A percentile compares a stretch with the other conserved stretches of the same genome.
These are phyloP conservation scores for Amphirosellinia nigrospora DNA, from an alignment of 495 filamentous ascomycete genomes.

Conservation along the genomic window DNA sequence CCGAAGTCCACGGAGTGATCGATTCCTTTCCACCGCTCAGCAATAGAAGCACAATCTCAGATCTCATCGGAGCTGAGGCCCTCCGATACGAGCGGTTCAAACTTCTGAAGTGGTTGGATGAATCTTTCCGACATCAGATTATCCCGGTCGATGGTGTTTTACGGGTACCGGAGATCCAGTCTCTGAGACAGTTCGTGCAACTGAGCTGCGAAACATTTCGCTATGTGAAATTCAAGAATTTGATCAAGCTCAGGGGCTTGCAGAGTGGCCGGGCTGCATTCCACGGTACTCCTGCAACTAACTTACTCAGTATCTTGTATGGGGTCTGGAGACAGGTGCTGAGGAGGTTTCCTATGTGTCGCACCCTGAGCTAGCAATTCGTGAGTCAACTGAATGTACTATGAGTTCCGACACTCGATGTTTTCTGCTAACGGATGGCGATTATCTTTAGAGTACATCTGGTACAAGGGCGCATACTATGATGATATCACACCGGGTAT, in stretches of 20 bases:
- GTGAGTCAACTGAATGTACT: background rate
- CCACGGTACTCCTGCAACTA: conserved; percentile 5
- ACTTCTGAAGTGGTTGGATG: background rate
- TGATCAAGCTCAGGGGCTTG: background rate
- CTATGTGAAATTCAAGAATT: background rate
- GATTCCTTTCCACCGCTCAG: background rate
- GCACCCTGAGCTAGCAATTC: conserved; percentile 2
- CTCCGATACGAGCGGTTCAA: background rate
- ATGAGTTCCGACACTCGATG: background rate
- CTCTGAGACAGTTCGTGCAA: background rate
- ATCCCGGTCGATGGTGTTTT: background rate
- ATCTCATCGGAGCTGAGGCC: background rate
- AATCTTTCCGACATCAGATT: background rate
- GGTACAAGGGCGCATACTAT: background rate
- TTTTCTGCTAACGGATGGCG: background rate
- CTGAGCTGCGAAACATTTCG: background rate
- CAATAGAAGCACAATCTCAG: background rate
- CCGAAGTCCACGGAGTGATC: background rate
- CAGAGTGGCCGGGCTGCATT: background rate
- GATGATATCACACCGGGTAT: background rate
- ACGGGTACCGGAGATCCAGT: background rate
- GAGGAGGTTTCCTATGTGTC: background rate
- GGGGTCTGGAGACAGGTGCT: background rate
- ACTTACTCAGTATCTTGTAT: background rate
- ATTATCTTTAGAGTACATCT: background rate